phyloP scores from a whole-genome alignment of 306 rosid genomes.

The Trifolium subterraneum region DNA sequence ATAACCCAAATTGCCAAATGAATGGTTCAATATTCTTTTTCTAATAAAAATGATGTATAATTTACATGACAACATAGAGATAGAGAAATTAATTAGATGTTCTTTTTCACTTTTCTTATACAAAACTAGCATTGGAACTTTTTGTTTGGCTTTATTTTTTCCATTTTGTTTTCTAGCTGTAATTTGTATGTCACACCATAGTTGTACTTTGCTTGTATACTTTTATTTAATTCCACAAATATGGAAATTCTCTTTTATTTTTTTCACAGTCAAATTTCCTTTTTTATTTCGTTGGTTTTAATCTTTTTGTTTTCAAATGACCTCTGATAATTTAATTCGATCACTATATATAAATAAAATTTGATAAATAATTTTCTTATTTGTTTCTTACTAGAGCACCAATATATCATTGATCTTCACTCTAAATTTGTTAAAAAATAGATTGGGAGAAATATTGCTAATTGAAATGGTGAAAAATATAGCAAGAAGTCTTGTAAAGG shows the following conservation, averaged over 20 bases:
- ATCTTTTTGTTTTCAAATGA: no score
- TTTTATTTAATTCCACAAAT: constrained; percentile 12
- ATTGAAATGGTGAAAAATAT: not conserved
- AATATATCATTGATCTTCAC: no score
- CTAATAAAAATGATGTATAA: not conserved
- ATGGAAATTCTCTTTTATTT: not conserved
- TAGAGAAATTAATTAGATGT: not conserved
- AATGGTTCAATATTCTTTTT: constrained; percentile 23
- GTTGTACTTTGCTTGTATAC: not conserved
- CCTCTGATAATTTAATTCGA: no score
- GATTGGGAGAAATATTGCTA: constrained; percentile 2
- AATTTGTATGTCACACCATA: constrained; percentile 3
- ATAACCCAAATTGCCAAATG: not conserved
- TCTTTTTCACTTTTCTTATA: not conserved
- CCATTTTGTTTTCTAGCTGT: constrained; percentile 24
- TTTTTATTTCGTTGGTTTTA: no score
- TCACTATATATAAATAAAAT: no score
- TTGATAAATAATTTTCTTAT: no score
- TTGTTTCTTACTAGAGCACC: no score
- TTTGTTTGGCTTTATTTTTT: constrained; percentile 26
- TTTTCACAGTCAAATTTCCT: not conserved
- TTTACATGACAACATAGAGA: not conserved
- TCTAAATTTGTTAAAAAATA: no score
- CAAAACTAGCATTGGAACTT: not conserved
- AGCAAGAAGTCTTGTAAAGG: constrained; percentile 20